Percentiles rank a stretch among this genome's conserved stretches.
These are phyloP conservation scores for Casuarina equisetifolia DNA, from an alignment of 306 rosid genomes.

Conservation along the genomic window DNA sequence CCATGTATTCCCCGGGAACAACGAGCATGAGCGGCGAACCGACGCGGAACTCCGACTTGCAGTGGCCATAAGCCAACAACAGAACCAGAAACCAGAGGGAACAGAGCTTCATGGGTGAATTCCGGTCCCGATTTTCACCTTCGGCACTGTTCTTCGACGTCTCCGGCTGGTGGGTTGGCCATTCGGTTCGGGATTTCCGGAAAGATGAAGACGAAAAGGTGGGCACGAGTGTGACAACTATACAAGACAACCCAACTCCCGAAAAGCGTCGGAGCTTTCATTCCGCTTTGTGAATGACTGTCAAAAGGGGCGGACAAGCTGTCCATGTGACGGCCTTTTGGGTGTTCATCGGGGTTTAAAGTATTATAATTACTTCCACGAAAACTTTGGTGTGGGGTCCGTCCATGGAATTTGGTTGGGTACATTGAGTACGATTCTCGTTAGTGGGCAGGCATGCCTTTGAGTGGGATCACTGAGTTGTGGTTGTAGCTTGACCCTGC, in stretches of 20 bases:
- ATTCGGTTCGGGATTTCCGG: constrained; percentile 28
- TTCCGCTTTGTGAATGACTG: constrained; percentile 19
- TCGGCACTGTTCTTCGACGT: constrained; percentile 13
- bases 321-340: constrained; percentile 31
- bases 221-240: constrained; percentile 41
- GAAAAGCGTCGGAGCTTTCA: constrained; percentile 49
- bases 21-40: constrained; percentile 49
- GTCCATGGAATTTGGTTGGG: constrained; percentile 24
- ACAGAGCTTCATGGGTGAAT: constrained; percentile 52
- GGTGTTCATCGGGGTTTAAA: constrained; percentile 25
- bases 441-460: constrained; percentile 39
- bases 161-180: constrained; percentile 39
- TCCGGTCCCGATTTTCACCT: constrained; percentile 14
- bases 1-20: constrained; percentile 52
- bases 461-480: constrained; percentile 19
- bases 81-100: constrained; percentile 39
- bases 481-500: neutral
- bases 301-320: constrained; percentile 6
- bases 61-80: constrained; percentile 36
- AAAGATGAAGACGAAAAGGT: constrained; percentile 37
- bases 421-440: constrained; percentile 39
- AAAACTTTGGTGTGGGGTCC: constrained; percentile 30
- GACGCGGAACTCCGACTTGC: constrained; percentile 43
- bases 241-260: constrained; percentile 48
- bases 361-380: neutral